Base-by-base conservation (phyloP, 1,284 basidiomycete genomes). In the Leccinum griseonigrum region DNA sequence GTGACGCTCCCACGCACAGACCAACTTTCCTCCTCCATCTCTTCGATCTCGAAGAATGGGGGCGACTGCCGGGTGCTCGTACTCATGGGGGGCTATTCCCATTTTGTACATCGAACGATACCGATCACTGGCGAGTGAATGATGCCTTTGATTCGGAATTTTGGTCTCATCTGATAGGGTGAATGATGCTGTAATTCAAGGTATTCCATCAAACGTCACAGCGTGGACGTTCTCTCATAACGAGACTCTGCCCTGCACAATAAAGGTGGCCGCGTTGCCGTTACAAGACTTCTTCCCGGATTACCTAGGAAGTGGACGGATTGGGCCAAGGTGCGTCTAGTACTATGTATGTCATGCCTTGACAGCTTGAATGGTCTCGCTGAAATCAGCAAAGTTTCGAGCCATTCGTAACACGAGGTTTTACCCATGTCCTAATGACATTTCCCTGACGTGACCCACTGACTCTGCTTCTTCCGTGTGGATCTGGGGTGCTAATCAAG, bases 1-100 rank as follows among this genome's bases (percentile, higher is more conserved):
- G 8, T 58, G 28, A 16, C 53, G 8, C 76, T 83, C 81, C 74
- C 81, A 81, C 81, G 82, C 82, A 82, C 79, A 63, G 80, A 74
- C 80, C 69, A 66, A 13, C 38, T n/a, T 31, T n/a, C 9, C 9
- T n/a, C 50, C 8, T 48, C 18, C 46, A 48, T 13, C 32, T 22
- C n/a, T 14, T 50, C 48, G 48, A 50, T 13, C 22, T 26, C 14
- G 26, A 26, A 29, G n/a, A 28, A 3, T 26, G 46, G 46, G 13
- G 22, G 13, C 8, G 22, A 26, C 22, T 13, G 43, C 3, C 9
- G 48, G 14, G 13, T 43, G n/a, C 18, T 43, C n/a, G 16, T 18
- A 18, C 6, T 4, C 43, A 22, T 46, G 43, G 11, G 18, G 43
- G 43, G 46, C 7, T 16, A n/a, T 11, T 22, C 22, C 46, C 13